Evolutionary conservation across 106 monocot genomes (phyloP), one percentile per base, ranked within the genome.

Genomic region (Platanthera guangdongensis): DNA sequence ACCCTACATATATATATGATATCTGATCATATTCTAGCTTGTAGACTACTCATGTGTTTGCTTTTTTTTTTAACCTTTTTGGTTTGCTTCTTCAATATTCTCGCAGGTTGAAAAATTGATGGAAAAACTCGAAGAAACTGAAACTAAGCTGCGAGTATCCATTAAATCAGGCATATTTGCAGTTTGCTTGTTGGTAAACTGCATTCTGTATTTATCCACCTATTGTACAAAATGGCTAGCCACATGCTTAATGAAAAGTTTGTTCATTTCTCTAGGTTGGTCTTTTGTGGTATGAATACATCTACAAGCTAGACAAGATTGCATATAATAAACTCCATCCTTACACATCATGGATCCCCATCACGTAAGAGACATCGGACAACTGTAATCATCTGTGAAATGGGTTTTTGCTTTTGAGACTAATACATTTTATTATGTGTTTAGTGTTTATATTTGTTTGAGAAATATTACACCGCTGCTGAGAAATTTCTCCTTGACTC

Each of bases 291-390:
- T 97, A 83, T 60, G 97, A 97, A 51, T 91, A 94, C 25, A 89
- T 97, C 62, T 97, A 97, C 81, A 97, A 91, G 82, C 81, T 97
- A 52, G 97, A 97, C 71, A 94, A 78, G 82, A 80, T 94, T 75
- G 90, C 88, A 8, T 97, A 97, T 78, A 97, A 97, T 77, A 94
- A 89, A 62, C 92, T 84, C 70, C 97, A 97, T 85, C 94, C 97
- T 13, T 97, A 97, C 79, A 97, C 97, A 52, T 97, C 97, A 74
- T 97, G 97, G 97, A 97, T 97, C 73, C 97, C 97, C 51, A 97
- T 97, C 68, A 94, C 90, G 97, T 97, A 94, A 68, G 85, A 53
- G 72, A 54, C 47, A 73, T 52, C 50, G 6, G n/a, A 21, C 16
- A 32, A 51, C 39, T 77, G 12, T n/a, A 52, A 14, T 63, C 25